A percentile compares a stretch with the other conserved stretches of the same genome.
Conservation (phyloP, 257 asterid genomes). For the Solanum sejunctum region DNA sequence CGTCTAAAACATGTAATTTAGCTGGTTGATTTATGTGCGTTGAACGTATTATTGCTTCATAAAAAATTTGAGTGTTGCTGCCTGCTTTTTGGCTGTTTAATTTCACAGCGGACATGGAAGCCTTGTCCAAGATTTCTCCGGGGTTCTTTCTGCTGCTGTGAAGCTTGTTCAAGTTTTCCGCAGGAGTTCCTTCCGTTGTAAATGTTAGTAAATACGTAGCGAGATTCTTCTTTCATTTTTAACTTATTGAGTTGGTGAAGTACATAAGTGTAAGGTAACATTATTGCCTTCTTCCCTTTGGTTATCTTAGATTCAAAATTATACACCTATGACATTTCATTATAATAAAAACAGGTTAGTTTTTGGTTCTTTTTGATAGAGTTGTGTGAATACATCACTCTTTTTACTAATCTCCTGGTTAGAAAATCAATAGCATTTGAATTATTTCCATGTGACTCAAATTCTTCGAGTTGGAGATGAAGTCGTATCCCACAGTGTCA, state of each 20-base stretch:
- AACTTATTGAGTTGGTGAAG: not conserved
- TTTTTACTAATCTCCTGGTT: too few relatives aligned
- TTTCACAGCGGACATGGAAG: not conserved
- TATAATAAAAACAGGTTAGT: not conserved
- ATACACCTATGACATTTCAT: not conserved
- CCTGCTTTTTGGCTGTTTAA: not conserved
- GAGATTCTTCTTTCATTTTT: not conserved
- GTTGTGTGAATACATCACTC: too few relatives aligned
- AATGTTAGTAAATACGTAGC: not conserved
- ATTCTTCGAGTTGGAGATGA: too few relatives aligned
- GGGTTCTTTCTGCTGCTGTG: not conserved
- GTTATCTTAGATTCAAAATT: not conserved
- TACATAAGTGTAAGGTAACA: not conserved
- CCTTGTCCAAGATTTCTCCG: not conserved
- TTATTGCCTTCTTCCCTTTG: not conserved
- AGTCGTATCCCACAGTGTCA: too few relatives aligned
- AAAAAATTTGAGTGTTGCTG: not conserved
- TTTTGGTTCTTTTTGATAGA: too few relatives aligned
- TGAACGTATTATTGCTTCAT: not conserved
- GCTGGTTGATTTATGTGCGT: not conserved
- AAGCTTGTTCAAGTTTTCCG: not conserved
- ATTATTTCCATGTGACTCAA: too few relatives aligned
- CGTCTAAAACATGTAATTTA: not conserved
- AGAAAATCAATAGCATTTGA: too few relatives aligned
- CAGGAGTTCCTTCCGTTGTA: not conserved